Evolutionary conservation across 164 flowering plant genomes (phyloP), one percentile per base, ranked within the genome.

Genomic region (Vitis cinerea): DNA sequence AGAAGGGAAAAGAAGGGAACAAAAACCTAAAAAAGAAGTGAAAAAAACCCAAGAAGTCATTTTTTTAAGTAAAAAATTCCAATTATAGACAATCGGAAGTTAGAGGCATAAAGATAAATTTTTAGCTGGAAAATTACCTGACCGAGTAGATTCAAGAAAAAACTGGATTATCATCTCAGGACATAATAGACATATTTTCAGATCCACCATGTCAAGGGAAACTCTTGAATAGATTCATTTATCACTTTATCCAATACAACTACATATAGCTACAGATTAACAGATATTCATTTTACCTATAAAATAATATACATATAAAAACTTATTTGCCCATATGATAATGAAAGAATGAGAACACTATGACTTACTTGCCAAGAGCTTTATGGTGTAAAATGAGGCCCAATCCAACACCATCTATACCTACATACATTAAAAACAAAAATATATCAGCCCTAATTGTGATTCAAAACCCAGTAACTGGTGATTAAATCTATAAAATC

Each of bases 371-470:
- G 50, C 97, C 93, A 65, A 91, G 89, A 74, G 94, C 69, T 72
- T 84, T 83, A 59, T 89, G 92, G 76, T 91, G 97, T 84, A 88
- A 76, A 72, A 79, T 79, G 59, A 91, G 94, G 59, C 91, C 94
- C 78, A 83, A 69, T 10, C 97, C 97, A 67, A 84, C 71, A 37
- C 97, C 94, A 83, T 91, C 97, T 74, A 89, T 73, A 49, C 97
- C 97, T 91, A 80, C 72, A 76, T 29, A 47, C 47, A 50, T 48
- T 27, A 48, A 73, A 52, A 63, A 58, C 50, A 2, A 54, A 49
- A 72, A 59, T 54, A 52, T 68, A 27, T 29, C 27, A 50, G 68
- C 12, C 29, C 27, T 23, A 30, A 16, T 52, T 31, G 50, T 9
- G 12, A 23, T 14, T 44, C 47, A 29, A 56, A 49, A 9, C 61